Evolutionary conservation across 75 land plant species (phyloP), one percentile per base, ranked within the genome.

Genomic region (Adiantum capillusveneris): DNA sequence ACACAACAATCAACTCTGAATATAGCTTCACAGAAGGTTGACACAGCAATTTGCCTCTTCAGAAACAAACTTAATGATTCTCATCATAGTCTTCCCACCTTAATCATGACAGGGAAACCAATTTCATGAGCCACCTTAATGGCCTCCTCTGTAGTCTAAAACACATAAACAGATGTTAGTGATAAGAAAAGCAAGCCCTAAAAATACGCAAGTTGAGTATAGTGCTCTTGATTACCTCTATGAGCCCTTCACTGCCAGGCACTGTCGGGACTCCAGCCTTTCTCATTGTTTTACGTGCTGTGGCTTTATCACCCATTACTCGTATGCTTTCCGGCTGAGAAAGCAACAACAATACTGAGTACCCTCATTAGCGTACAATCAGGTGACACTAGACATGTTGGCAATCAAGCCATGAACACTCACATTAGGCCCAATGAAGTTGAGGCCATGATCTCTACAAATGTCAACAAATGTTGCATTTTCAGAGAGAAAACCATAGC

Each of bases 211-310:
- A 7, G 17, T 11, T 11, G 14, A 52, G 24, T 11, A 18, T 52
- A 52, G 18, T 7, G 24, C 53, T 52, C 11, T 34, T 30, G 1
- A 59, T 30, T 63, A 87, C 96, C 83, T 87, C 76, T 29, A 90
- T 42, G 41, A 90, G 66, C 25, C 96, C 96, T 48, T 87, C 96
- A 75, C 93, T 90, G 48, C 96, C 96, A 49, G 96, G 96, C 28
- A 90, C 96, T 53, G 96, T 90, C 6, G 96, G 96, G 44, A 90
- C 96, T 17, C 96, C 96, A 53, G 96, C 92, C 54, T 72, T 79
- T 57, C 81, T 87, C 96, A 90, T 90, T 62, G 96, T 90, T 18
- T 90, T 79, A 28, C 96, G 78, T 22, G 96, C 96, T 28, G 96
- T 87, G 52, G 96, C 74, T 67, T 90, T 90, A 57, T 90, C 96